Conservation (phyloP, 148 eudicot species). For the Cornus controversa region DNA sequence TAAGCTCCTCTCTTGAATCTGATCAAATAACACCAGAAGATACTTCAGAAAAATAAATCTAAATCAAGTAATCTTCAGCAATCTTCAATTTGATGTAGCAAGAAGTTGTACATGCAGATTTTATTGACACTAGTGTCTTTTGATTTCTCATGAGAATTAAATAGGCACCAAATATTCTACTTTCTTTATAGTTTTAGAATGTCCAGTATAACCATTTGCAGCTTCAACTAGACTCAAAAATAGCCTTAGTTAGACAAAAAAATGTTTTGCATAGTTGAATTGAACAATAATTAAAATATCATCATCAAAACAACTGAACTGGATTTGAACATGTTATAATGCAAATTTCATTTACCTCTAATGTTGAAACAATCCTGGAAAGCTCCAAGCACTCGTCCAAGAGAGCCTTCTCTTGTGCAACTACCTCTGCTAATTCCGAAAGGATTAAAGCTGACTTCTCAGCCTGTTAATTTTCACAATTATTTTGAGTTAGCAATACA, state of each 20-base stretch:
- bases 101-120: neutral
- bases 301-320: neutral
- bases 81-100: neutral
- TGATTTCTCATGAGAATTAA: neutral
- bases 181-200: too few relatives aligned
- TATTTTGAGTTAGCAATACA: neutral
- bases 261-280: neutral
- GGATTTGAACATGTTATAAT: neutral
- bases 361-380: conserved; percentile 23
- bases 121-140: neutral
- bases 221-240: too few relatives aligned
- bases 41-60: neutral
- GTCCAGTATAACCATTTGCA: too few relatives aligned
- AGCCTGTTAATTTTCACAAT: conserved; percentile 15
- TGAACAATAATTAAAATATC: neutral
- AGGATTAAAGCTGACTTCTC: conserved; percentile 20
- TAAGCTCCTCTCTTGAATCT: conserved; percentile 44
- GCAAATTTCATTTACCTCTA: conserved; percentile 36
- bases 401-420: conserved; percentile 38
- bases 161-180: too few relatives aligned
- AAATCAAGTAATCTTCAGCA: neutral
- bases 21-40: neutral
- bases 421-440: conserved; percentile 39
- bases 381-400: conserved; percentile 46
- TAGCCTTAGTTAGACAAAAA: too few relatives aligned